Evolutionary conservation across 345 rosid genomes (phyloP).

Genomic region (Conringia planisiliqua): DNA sequence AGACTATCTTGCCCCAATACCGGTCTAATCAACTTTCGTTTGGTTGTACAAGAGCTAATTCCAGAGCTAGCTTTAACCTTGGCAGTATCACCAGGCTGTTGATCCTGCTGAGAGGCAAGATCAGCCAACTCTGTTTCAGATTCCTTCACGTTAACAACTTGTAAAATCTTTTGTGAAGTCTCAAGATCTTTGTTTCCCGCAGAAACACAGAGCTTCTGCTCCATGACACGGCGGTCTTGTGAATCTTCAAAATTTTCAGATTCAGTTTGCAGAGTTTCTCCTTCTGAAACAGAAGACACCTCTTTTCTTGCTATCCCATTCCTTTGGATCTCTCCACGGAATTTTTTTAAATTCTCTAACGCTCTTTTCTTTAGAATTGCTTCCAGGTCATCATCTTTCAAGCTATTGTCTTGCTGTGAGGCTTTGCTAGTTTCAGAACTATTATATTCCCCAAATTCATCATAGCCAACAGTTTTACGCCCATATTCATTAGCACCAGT

Average conservation of each 20-base stretch:
- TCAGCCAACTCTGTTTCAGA: conserved; percentile 17
- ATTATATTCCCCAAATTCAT: conserved; percentile 16
- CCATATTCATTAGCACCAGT: conserved; percentile 17
- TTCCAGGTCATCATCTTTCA: conserved; percentile 53
- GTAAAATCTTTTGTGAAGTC: conserved; percentile 20
- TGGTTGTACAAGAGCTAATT: conserved; percentile 29
- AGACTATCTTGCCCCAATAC: conserved; percentile 36
- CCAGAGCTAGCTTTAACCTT: conserved; percentile 18
- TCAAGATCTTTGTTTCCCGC: conserved; percentile 20
- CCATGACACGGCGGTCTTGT: conserved; percentile 14
- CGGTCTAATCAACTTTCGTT: conserved; percentile 24
- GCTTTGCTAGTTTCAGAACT: conserved; percentile 26
- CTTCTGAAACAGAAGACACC: conserved; percentile 14
- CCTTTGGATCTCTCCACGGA: conserved; percentile 42
- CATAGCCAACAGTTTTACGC: conserved; percentile 22
- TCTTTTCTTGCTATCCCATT: conserved; percentile 24
- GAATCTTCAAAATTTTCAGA: conserved; percentile 12
- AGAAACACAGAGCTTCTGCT: conserved; percentile 15
- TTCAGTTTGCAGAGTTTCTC: conserved; percentile 26
- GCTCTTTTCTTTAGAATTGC: conserved; percentile 65
- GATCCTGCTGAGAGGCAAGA: conserved; percentile 24
- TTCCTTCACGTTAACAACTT: conserved; percentile 24
- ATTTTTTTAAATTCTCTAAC: conserved; percentile 66
- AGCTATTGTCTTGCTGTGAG: conserved; percentile 21
- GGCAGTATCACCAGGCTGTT: conserved; percentile 15